Evolutionary conservation across 306 rosid genomes (phyloP).

Genomic region (Prunus mira): DNA sequence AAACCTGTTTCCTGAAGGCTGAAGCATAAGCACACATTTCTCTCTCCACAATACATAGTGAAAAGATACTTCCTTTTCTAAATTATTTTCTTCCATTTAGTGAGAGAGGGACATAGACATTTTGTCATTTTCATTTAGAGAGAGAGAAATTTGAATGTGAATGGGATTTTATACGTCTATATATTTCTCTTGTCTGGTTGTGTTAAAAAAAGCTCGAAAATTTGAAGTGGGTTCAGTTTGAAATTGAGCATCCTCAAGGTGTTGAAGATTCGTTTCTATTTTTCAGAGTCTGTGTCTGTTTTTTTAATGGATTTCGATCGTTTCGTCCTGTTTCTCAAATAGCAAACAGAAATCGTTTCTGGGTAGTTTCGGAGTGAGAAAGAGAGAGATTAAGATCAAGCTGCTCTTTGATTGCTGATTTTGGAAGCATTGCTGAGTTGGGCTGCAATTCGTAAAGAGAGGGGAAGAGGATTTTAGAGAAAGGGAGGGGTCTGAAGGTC

Average conservation of each 20-base stretch:
- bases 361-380: slow-evolving; percentile 9
- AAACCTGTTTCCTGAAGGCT: slow-evolving; percentile 9
- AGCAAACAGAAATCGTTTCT: slow-evolving; percentile 23
- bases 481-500: slow-evolving; percentile 20
- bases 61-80: slow-evolving; percentile 21
- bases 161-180: slow-evolving; percentile 27
- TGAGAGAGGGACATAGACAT: slow-evolving; percentile 33
- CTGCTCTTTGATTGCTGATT: slow-evolving; percentile 36
- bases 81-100: neutral
- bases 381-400: slow-evolving; percentile 27
- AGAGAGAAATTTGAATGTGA: slow-evolving; percentile 58
- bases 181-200: slow-evolving; percentile 29
- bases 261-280: slow-evolving; percentile 23
- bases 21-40: neutral
- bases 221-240: slow-evolving; percentile 18
- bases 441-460: neutral
- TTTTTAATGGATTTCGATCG: slow-evolving; percentile 20
- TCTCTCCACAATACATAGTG: slow-evolving; percentile 13
- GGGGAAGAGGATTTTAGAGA: neutral
- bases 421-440: slow-evolving; percentile 32
- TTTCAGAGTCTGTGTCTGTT: slow-evolving; percentile 2
- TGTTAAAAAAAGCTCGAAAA: slow-evolving; percentile 12
- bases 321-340: slow-evolving; percentile 30
- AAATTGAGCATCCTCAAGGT: slow-evolving; percentile 15
- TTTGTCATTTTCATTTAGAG: slow-evolving; percentile 33